A percentile compares a stretch with the other conserved stretches of the same genome.
Conservation (phyloP, 805 yeast species). For the Wickerhamiella parazyma region DNA sequence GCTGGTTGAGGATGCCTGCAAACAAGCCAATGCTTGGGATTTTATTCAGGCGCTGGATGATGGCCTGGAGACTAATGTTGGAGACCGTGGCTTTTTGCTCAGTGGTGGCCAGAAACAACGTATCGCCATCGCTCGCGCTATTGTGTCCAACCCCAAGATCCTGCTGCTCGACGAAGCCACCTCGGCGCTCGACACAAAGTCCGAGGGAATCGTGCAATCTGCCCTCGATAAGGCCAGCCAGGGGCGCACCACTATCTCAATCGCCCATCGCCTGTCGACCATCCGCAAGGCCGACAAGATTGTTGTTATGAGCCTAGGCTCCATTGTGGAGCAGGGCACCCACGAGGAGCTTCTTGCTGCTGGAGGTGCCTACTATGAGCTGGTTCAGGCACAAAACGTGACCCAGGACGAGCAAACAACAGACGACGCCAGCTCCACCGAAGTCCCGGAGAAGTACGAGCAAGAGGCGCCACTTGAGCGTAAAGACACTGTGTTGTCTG, state of each 20-base stretch:
- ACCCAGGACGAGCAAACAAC: neutral
- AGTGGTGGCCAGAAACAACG: slow-evolving; percentile 67
- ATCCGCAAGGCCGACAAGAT: slow-evolving; percentile 43
- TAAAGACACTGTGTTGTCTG: neutral
- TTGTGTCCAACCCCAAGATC: slow-evolving; percentile 47
- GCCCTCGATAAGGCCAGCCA: slow-evolving; percentile 27
- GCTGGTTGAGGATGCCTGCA: slow-evolving; percentile 27
- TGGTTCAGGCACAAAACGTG: slow-evolving; percentile 29
- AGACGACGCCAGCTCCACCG: neutral
- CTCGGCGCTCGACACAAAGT: slow-evolving; percentile 40
- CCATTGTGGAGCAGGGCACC: slow-evolving; percentile 36
- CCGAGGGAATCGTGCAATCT: slow-evolving; percentile 31
- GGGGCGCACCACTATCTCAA: slow-evolving; percentile 38
- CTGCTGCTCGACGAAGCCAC: slow-evolving; percentile 53
- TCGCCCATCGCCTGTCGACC: slow-evolving; percentile 46
- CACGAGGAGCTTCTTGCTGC: slow-evolving; percentile 27
- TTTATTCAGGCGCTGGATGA: slow-evolving; percentile 51
- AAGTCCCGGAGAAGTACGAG: slow-evolving; percentile 1
- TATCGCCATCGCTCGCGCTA: slow-evolving; percentile 56
- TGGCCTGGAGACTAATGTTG: slow-evolving; percentile 61
- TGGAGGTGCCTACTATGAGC: slow-evolving; percentile 22
- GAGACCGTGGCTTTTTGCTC: slow-evolving; percentile 42
- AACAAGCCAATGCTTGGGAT: slow-evolving; percentile 30
- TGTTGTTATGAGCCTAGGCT: slow-evolving; percentile 38
- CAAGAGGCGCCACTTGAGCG: neutral